Percentiles rank a stretch among this genome's conserved stretches.
phyloP scores from a whole-genome alignment of 139 green algal species.

The Chlorella sp. region DNA sequence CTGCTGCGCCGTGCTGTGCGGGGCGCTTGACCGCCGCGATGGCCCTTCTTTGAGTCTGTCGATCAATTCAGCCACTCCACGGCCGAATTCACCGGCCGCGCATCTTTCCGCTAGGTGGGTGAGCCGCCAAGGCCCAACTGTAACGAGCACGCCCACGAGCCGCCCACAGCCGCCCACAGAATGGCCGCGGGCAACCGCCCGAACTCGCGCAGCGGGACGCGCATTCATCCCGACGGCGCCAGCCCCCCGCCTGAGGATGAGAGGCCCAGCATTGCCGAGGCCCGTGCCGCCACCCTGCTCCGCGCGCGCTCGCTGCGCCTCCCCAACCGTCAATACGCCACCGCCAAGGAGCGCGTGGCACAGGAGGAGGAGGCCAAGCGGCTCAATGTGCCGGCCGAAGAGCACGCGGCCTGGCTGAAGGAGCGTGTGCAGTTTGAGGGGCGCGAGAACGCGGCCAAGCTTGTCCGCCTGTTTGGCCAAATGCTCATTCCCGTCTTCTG shows the following conservation, averaged over 20 bases:
- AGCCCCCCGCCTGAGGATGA: background rate
- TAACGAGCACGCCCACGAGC: too few relatives aligned
- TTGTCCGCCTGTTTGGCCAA: background rate
- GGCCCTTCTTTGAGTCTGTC: background rate
- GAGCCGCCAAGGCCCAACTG: too few relatives aligned
- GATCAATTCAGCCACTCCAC: background rate
- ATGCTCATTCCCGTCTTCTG: background rate
- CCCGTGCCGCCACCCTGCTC: too few relatives aligned
- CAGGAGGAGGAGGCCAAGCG: background rate
- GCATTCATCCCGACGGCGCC: constrained; percentile 3
- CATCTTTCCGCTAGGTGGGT: too few relatives aligned
- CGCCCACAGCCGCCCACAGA: background rate
- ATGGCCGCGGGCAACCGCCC: background rate
- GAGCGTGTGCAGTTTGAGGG: background rate
- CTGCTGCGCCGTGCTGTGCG: background rate
- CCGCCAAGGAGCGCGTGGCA: background rate
- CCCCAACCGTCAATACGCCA: background rate
- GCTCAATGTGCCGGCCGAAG: background rate
- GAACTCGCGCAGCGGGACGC: background rate
- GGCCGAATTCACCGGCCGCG: background rate
- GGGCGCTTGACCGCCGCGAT: background rate
- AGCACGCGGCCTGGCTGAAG: constrained; percentile 21
- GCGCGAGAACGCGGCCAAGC: background rate
- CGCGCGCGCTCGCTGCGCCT: background rate
- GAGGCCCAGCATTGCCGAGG: background rate